These are phyloP conservation scores for Talaromyces sp. DNA, from an alignment of 2,329 filamentous ascomycete species.

Conservation along the genomic window DNA sequence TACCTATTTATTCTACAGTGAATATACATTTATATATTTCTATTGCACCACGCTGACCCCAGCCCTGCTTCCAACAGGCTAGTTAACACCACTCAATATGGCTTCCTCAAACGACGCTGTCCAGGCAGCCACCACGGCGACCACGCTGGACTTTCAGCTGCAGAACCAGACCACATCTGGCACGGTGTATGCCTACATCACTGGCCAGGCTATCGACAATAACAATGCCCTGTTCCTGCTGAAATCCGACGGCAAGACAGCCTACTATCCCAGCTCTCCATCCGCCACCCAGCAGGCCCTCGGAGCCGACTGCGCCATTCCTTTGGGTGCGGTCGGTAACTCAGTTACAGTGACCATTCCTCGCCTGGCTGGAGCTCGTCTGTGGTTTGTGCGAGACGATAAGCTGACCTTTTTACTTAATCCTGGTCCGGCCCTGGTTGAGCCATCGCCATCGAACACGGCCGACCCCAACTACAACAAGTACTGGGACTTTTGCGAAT, in stretches of 20 bases:
- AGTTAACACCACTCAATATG: background rate
- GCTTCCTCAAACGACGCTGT: background rate
- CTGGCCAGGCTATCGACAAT: conserved; percentile 57
- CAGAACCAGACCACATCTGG: conserved; percentile 59
- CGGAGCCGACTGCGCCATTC: conserved; percentile 55
- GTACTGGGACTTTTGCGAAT: conserved; percentile 64
- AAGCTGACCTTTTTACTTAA: conserved; percentile 65
- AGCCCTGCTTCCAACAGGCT: background rate
- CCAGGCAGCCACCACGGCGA: background rate
- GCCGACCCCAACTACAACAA: conserved; percentile 57
- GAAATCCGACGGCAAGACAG: conserved; percentile 58
- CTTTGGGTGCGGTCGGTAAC: conserved; percentile 55
- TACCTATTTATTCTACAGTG: background rate
- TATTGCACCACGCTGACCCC: background rate
- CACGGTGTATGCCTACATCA: conserved; percentile 64
- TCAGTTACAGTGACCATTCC: conserved; percentile 60
- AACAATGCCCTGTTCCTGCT: conserved; percentile 58
- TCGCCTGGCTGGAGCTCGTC: conserved; percentile 62
- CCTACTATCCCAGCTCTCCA: conserved; percentile 60
- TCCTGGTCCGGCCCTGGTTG: conserved; percentile 65
- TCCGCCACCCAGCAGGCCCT: conserved; percentile 45
- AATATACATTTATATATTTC: background rate
- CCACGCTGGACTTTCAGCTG: conserved; percentile 53
- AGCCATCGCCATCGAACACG: conserved; percentile 65
- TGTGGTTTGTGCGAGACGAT: conserved; percentile 62